A percentile compares a stretch with the other conserved stretches of the same genome.
phyloP scores from a whole-genome alignment of 768 basidiomycete genomes.

The Lenzites betulinus region DNA sequence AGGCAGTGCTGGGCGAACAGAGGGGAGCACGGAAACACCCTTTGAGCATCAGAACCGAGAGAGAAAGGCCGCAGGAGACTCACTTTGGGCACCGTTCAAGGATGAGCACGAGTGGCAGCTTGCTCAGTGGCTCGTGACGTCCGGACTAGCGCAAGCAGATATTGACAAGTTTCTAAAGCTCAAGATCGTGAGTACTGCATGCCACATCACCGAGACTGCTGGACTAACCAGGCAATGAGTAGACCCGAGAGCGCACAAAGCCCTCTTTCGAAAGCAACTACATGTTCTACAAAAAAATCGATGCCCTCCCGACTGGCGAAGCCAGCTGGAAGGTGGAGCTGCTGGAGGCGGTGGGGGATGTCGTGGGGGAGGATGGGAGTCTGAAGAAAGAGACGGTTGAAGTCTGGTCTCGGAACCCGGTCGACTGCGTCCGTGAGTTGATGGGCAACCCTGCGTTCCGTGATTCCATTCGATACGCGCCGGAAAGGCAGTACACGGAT shows the following conservation, averaged over 20 bases:
- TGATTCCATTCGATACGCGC: constrained; percentile 33
- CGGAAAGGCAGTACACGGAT: constrained; percentile 39
- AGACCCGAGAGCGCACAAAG: constrained; percentile 11
- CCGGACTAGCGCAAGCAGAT: constrained; percentile 21
- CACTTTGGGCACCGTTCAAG: constrained; percentile 21
- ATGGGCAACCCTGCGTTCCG: constrained; percentile 38
- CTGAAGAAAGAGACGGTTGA: constrained; percentile 31
- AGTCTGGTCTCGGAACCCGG: constrained; percentile 36
- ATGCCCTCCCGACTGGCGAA: constrained; percentile 17
- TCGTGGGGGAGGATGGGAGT: constrained; percentile 15
- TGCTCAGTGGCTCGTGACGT: constrained; percentile 20
- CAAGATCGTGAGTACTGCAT: constrained; percentile 14
- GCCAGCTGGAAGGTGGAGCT: constrained; percentile 23
- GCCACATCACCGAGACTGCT: not conserved
- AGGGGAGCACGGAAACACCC: not conserved
- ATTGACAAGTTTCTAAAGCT: constrained; percentile 29
- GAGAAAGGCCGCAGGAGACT: not conserved
- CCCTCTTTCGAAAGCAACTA: constrained; percentile 25
- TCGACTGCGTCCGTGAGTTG: constrained; percentile 40
- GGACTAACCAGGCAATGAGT: not conserved
- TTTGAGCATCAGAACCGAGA: constrained; percentile 15
- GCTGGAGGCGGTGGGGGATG: constrained; percentile 16
- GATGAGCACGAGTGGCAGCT: constrained; percentile 26
- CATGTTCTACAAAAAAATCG: constrained; percentile 25
- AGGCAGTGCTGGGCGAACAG: not conserved